A percentile compares a stretch with the other conserved stretches of the same genome.
These are phyloP conservation scores for Cynanchum wilfordii DNA, from an alignment of 257 asterid species.

Conservation along the genomic window DNA sequence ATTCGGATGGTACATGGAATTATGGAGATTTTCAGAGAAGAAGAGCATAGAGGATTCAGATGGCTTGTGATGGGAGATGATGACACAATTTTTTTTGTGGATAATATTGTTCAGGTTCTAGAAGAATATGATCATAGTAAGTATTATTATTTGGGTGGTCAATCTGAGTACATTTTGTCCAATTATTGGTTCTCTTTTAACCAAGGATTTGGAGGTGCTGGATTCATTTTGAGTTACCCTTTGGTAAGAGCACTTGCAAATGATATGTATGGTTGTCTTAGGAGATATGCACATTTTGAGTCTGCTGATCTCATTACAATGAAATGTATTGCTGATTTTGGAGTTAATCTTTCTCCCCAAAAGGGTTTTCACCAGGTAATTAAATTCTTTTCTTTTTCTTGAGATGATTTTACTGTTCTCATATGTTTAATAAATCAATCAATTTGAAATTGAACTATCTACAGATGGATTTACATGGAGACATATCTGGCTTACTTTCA, in stretches of 20 bases:
- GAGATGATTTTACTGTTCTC: too few relatives aligned
- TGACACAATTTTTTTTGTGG: conserved; percentile 26
- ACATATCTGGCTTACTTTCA: conserved; percentile 60
- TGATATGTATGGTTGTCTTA: conserved; percentile 40
- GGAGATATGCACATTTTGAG: conserved; percentile 31
- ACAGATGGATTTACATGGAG: conserved; percentile 46
- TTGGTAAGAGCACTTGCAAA: conserved; percentile 49
- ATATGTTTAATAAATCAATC: too few relatives aligned
- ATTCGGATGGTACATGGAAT: conserved; percentile 50
- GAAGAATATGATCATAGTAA: conserved; percentile 38
- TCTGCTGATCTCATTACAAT: conserved; percentile 47
- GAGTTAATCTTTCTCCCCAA: conserved; percentile 46
- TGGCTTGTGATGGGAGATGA: conserved; percentile 88
- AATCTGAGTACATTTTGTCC: conserved; percentile 45
- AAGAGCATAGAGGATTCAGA: conserved; percentile 27
- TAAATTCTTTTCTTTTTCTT: too few relatives aligned
- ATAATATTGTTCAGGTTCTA: conserved; percentile 41
- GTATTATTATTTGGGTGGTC: conserved; percentile 45
- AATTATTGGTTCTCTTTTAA: conserved; percentile 43
- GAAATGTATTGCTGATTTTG: conserved; percentile 59
- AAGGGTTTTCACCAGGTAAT: conserved; percentile 56
- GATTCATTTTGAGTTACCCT: conserved; percentile 49
- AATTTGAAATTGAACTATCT: too few relatives aligned
- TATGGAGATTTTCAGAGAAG: conserved; percentile 42
- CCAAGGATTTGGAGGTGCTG: conserved; percentile 74